Evolutionary conservation across 305 asterid species (phyloP), one percentile per base, ranked within the genome.

Genomic region (Plantago coronopus): DNA sequence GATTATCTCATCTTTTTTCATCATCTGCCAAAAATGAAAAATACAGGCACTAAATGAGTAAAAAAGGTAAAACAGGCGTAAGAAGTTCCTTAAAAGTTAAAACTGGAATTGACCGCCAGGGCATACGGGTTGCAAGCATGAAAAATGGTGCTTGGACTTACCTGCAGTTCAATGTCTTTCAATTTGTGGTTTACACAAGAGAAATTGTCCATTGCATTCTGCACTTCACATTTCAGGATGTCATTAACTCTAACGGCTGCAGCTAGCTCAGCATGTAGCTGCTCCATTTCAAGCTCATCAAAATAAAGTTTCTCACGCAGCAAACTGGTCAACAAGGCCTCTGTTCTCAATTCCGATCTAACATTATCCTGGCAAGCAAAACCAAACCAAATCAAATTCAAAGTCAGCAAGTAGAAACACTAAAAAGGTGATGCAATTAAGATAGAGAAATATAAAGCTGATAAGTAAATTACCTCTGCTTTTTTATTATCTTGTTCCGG

Each of bases 121-220:
- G 13, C 38, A 31, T 31, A 34, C 9, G 12, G 9, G 10, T 34
- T 34, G 40, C 7, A 34, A 34, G 12, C 12, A 34, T 3, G 40
- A 34, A 5, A 34, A 34, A 7, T n/a, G 8, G 40, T 7, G 40
- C 40, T 9, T 34, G 12, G 63, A 31, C 65, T 74, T 67, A 86
- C 97, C 89, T 85, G 91, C 76, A 90, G 85, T 67, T 90, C 96
- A 40, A 86, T 81, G 48, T 87, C 95, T 76, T 90, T 88, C 91
- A 76, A 74, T 79, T 80, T 76, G 76, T 94, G 95, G 73, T 79
- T 86, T 62, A 74, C 27, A 61, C 95, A 90, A 44, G 97, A 82
- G 68, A 82, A 78, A 54, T 78, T 79, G 76, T 94, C 97, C 62
- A 76, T 27, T 17, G 94, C 87, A 70, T 83, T 88, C 72, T 90